Conservation (phyloP, 1,284 basidiomycete genomes). For the Agroathelia rolfsii region DNA sequence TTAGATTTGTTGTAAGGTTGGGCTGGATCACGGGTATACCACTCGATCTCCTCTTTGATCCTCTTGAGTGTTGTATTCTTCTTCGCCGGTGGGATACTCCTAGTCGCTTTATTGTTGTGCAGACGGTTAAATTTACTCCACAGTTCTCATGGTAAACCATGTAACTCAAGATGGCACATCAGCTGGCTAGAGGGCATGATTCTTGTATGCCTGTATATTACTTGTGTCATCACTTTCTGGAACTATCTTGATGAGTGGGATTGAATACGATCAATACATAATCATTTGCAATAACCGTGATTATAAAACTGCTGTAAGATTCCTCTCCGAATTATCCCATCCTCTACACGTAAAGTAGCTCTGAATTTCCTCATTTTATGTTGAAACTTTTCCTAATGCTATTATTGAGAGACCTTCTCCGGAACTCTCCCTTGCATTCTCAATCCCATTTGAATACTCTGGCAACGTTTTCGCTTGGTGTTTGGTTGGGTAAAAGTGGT, state of each 20-base stretch:
- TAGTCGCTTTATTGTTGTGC: constrained; percentile 15
- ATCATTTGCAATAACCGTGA: no score
- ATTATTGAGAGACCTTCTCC: no score
- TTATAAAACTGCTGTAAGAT: no score
- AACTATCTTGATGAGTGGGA: constrained; percentile 48
- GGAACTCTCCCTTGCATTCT: no score
- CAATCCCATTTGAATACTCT: no score
- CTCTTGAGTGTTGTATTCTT: constrained; percentile 63
- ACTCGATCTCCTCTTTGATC: constrained; percentile 67
- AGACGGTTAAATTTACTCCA: constrained; percentile 14
- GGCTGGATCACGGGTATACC: constrained; percentile 67
- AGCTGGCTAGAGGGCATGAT: constrained; percentile 48
- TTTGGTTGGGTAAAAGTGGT: no score
- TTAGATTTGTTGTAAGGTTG: constrained; percentile 45
- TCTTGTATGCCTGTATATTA: constrained; percentile 41
- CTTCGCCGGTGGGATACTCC: constrained; percentile 28
- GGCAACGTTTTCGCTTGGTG: no score
- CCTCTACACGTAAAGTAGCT: no score
- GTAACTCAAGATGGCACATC: constrained; percentile 58
- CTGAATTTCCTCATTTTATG: no score
- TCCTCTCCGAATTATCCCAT: no score
- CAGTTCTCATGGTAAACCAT: constrained; percentile 57
- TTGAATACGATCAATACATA: no score
- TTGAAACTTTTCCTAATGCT: no score
- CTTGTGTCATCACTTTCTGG: constrained; percentile 53